Base-by-base conservation (phyloP, 805 yeast genomes). In the Candida broadrunensis region DNA sequence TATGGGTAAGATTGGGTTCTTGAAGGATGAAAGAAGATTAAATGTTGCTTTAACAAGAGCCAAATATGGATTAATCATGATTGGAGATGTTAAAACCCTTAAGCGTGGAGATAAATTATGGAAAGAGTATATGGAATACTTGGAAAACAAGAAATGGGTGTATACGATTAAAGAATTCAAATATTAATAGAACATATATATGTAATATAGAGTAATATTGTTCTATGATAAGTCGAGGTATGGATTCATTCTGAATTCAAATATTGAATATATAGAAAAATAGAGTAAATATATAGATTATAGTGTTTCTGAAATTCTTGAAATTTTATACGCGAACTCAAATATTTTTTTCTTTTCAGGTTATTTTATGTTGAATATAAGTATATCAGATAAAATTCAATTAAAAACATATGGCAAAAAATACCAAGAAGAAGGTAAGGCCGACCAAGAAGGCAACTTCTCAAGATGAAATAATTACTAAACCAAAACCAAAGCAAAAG, bases 1-100 rank as follows among this genome's bases (percentile, higher is more conserved):
- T 20, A 73, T 72, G 39, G 83, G 81, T 45, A 76, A 78, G 9
- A 85, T 89, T 51, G 97, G 97, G 5, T 88, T 89, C 63, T 72
- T 88, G 58, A 77, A 81, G 47, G 96, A 88, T 53, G 87, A 89
- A 18, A 73, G 96, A 56, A 83, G 97, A 65, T 61, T 88, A 56
- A 88, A 88, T 58, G 97, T 89, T 42, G 96, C 95, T 4, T 69
- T 88, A 37, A 88, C 96, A 1, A 79, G 97, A 63, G 95, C 96
- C 19, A 83, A 77, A 58, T 88, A 79, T 55, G 96, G 96, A 4
- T 61, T 88, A 47, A 73, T 86, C 14, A 43, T 65, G 20, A 50
- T 65, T 37, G 72, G 72, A 19, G 68, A 65, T 47, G 59, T 50
- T 9, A 37, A 51, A 13, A 73, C 63, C 64, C 78, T 49, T 71